Base-by-base conservation (phyloP, 805 yeast genomes). In the Spathaspora sp. region DNA sequence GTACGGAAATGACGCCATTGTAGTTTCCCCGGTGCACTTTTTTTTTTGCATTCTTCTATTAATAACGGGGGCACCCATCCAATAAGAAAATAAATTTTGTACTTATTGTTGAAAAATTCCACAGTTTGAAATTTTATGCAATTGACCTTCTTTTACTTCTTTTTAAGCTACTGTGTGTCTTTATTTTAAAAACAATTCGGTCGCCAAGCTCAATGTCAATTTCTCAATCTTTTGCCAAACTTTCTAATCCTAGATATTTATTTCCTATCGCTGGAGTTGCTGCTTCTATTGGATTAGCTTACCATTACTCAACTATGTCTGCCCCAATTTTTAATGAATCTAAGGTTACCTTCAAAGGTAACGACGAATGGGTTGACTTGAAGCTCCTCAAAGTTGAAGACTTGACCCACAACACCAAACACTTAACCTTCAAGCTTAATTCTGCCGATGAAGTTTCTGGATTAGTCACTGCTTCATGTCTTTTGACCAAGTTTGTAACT, bases 401-500 rank as follows among this genome's bases (percentile, higher is more conserved):
- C 23, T 65, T 85, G 40, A 80, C 89, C 16, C 67, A 75, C 29
- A 85, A 86, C 70, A 78, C 93, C 62, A 87, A 82, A 69, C 78
- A 81, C 60, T 79, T 87, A 63, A 77, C 82, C 20, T 89, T 92
- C 61, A 85, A 81, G 55, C 80, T 91, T 58, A 87, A 88, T 38
- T 67, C 78, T 49, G 67, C 78, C 20, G 92, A 86, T 62, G 81
- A 84, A 54, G 82, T 76, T 17, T 78, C 90, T 29, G 98, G 98
- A 35, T 79, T 91, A 60, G 73, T 79, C 58, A 79, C 86, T 49
- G 96, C 98, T 43, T 88, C 94, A 29, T 82, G 86, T 57, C 67
- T 94, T 44, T 67, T 94, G 67, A 81, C 96, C 70, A 92, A 91
- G 76, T 89, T 75, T 65, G 86, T 83, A 51, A 85, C 93, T 54